These are phyloP conservation scores for Codiaeum variegatum DNA, from an alignment of 441 rosid genomes.

Conservation along the genomic window DNA sequence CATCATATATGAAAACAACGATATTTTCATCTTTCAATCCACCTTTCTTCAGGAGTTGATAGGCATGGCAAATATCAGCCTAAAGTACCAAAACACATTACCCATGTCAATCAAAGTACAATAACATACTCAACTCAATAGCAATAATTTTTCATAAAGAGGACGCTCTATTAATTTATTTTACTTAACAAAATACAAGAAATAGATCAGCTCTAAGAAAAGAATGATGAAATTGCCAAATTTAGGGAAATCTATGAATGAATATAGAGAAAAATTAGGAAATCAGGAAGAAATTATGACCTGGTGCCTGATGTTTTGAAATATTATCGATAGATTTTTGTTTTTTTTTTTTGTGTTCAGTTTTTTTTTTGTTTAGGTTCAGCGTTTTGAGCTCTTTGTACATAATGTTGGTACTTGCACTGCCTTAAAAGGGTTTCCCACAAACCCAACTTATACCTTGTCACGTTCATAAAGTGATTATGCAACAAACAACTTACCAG, in stretches of 20 bases:
- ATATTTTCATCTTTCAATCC: slow-evolving; percentile 93
- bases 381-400: no score
- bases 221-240: neutral
- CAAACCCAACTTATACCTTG: no score
- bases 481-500: no score
- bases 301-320: slow-evolving; percentile 96
- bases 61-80: slow-evolving; percentile 97
- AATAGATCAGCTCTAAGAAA: neutral
- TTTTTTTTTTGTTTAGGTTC: no score
- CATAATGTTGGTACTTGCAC: no score
- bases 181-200: neutral
- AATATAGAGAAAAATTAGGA: neutral
- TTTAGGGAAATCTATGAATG: neutral
- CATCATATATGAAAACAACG: slow-evolving; percentile 90
- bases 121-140: no score
- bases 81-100: slow-evolving; percentile 24
- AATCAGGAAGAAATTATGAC: slow-evolving; percentile 26
- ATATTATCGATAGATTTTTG: no score
- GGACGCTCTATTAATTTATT: neutral
- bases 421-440: no score
- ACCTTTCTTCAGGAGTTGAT: slow-evolving; percentile 82
- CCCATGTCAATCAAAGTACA: neutral
- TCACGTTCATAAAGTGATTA: no score
- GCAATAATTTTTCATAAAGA: no score
- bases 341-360: no score